Conservation (phyloP, 768 basidiomycete genomes). For the Neoboletus brunneissimus region DNA sequence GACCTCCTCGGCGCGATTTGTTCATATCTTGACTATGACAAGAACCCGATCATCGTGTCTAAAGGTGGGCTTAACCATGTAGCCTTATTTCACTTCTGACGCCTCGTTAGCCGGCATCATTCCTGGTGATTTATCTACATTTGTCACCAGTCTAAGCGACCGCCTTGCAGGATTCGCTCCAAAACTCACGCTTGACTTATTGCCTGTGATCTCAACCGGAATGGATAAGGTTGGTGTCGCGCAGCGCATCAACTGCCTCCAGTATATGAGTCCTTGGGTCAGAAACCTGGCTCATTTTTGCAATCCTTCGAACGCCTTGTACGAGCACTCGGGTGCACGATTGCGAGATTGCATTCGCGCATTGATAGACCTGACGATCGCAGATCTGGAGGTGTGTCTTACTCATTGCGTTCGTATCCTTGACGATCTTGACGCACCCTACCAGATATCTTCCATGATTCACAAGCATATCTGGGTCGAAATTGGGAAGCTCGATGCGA, state of each 20-base stretch:
- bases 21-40: slow-evolving; percentile 73
- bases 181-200: slow-evolving; percentile 81
- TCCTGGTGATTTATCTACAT: slow-evolving; percentile 61
- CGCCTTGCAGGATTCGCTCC: slow-evolving; percentile 71
- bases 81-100: background rate
- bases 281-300: slow-evolving; percentile 71
- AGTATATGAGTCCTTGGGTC: slow-evolving; percentile 88
- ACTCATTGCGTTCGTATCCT: background rate
- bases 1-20: slow-evolving; percentile 77
- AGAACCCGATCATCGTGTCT: slow-evolving; percentile 63
- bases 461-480: slow-evolving; percentile 79
- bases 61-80: slow-evolving; percentile 47
- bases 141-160: slow-evolving; percentile 66
- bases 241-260: slow-evolving; percentile 70
- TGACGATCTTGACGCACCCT: slow-evolving; percentile 3
- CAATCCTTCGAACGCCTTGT: slow-evolving; percentile 64
- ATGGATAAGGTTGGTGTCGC: slow-evolving; percentile 46
- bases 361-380: slow-evolving; percentile 69
- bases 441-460: slow-evolving; percentile 59
- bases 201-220: slow-evolving; percentile 76
- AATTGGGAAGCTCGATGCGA: slow-evolving; percentile 64
- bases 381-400: slow-evolving; percentile 66
- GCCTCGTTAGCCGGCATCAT: slow-evolving; percentile 57
- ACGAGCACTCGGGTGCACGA: slow-evolving; percentile 68
- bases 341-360: slow-evolving; percentile 80